Evolutionary conservation across 73 alveolate genomes (phyloP).

Genomic region (Paramecium pentaurelia): DNA sequence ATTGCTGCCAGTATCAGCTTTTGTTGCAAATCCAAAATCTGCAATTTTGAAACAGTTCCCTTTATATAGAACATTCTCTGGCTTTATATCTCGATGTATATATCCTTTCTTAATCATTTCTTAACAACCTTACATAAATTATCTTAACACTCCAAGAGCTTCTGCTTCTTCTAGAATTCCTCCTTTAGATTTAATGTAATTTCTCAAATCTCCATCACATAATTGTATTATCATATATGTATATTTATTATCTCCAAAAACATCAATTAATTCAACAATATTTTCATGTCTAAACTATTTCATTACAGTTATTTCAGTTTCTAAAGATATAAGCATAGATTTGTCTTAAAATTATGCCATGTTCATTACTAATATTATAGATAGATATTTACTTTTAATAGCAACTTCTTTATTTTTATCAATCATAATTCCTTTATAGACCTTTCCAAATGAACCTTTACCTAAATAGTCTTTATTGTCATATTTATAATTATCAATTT

Average conservation of each 20-base stretch:
- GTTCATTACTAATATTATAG: neutral
- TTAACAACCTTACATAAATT: slow-evolving; percentile 32
- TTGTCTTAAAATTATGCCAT: neutral
- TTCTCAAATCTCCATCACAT: slow-evolving; percentile 36
- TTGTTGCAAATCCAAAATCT: slow-evolving; percentile 58
- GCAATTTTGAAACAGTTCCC: slow-evolving; percentile 44
- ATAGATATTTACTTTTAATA: neutral
- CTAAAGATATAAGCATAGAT: neutral
- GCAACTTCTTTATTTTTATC: slow-evolving; percentile 25
- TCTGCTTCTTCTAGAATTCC: slow-evolving; percentile 14
- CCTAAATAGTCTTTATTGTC: slow-evolving; percentile 30
- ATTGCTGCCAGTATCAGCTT: neutral
- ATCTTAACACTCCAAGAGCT: slow-evolving; percentile 18
- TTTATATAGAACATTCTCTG: slow-evolving; percentile 37
- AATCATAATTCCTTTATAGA: slow-evolving; percentile 26
- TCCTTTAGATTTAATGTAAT: slow-evolving; percentile 34
- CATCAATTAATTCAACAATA: slow-evolving; percentile 31
- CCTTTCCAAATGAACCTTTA: slow-evolving; percentile 52
- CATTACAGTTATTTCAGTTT: slow-evolving; percentile 42
- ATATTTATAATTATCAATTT: slow-evolving; percentile 24
- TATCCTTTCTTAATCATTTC: slow-evolving; percentile 5
- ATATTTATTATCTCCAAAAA: neutral
- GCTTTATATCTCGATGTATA: slow-evolving; percentile 59
- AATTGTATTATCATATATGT: neutral
- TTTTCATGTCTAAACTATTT: neutral